Conservation (phyloP, 2,329 filamentous ascomycete genomes). For the Fusarium albidum region DNA sequence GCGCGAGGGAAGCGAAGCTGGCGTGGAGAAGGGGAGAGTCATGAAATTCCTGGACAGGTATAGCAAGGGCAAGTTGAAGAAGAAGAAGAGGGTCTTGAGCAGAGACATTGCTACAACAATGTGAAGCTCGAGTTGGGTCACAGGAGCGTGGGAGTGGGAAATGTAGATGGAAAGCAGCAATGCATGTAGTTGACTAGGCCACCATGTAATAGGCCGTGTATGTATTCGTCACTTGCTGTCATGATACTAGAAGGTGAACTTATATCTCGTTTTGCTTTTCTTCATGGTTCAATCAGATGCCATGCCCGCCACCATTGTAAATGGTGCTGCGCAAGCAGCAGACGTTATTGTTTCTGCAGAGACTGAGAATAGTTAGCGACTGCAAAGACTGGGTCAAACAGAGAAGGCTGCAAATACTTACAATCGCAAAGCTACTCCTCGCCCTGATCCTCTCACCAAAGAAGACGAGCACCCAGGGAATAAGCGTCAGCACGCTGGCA, state of each 20-base stretch:
- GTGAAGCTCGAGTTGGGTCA: background rate
- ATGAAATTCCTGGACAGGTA: constrained; percentile 23
- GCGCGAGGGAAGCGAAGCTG: background rate
- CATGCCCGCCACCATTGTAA: background rate
- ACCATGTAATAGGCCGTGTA: background rate
- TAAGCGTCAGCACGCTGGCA: constrained; percentile 71
- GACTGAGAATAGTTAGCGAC: constrained; percentile 24
- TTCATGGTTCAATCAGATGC: background rate
- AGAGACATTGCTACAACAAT: constrained; percentile 22
- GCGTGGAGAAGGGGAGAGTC: constrained; percentile 18
- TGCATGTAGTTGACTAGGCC: constrained; percentile 3
- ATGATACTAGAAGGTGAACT: too few relatives aligned
- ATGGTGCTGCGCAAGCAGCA: background rate
- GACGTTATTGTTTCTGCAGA: constrained; percentile 26
- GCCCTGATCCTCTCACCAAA: constrained; percentile 79
- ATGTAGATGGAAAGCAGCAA: background rate
- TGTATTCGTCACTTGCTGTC: background rate
- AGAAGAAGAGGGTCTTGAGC: constrained; percentile 20
- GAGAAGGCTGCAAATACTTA: constrained; percentile 50
- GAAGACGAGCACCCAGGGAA: constrained; percentile 88
- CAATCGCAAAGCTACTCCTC: constrained; percentile 78
- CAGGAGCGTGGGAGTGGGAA: background rate
- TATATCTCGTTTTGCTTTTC: background rate
- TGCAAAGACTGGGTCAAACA: background rate
- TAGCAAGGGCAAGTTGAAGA: constrained; percentile 19